These are phyloP conservation scores for Ambrosiella cleistominuta DNA, from an alignment of 2,329 filamentous ascomycete genomes.

Conservation along the genomic window DNA sequence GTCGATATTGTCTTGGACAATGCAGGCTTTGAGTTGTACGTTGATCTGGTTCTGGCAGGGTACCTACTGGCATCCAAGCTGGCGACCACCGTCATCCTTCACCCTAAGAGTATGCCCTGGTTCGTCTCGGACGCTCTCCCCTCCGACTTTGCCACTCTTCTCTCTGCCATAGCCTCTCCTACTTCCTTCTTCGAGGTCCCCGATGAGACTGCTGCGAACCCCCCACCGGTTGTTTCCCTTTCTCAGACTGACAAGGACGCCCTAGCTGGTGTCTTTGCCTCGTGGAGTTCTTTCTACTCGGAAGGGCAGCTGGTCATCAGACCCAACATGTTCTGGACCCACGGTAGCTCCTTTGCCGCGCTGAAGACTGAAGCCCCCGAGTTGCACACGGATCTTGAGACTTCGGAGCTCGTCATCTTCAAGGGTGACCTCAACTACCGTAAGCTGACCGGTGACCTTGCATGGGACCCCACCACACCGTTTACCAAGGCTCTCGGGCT, in stretches of 20 bases:
- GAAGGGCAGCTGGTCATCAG: conserved; percentile 72
- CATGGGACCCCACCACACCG: conserved; percentile 75
- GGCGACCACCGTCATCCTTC: conserved; percentile 71
- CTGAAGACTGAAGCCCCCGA: conserved; percentile 50
- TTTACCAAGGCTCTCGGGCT: conserved; percentile 76
- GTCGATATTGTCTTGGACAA: conserved; percentile 96
- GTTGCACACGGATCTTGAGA: conserved; percentile 60
- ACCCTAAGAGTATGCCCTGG: conserved; percentile 93
- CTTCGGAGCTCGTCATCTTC: conserved; percentile 78
- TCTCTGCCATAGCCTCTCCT: conserved; percentile 63
- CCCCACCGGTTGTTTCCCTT: conserved; percentile 27
- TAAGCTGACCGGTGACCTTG: conserved; percentile 72
- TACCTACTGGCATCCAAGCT: conserved; percentile 74
- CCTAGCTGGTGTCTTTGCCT: conserved; percentile 59
- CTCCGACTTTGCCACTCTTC: conserved; percentile 64
- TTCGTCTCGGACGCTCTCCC: conserved; percentile 93
- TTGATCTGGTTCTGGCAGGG: conserved; percentile 80
- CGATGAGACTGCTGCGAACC: conserved; percentile 37
- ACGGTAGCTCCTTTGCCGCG: conserved; percentile 74
- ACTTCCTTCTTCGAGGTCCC: conserved; percentile 61
- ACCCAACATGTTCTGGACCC: conserved; percentile 83
- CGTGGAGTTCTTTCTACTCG: conserved; percentile 64
- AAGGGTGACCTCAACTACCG: conserved; percentile 96
- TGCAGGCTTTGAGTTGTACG: conserved; percentile 90
- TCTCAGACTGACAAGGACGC: conserved; percentile 48